These are phyloP conservation scores for Phytopythium aichiense DNA, from an alignment of 352 stramenopile species.

Conservation along the genomic window DNA sequence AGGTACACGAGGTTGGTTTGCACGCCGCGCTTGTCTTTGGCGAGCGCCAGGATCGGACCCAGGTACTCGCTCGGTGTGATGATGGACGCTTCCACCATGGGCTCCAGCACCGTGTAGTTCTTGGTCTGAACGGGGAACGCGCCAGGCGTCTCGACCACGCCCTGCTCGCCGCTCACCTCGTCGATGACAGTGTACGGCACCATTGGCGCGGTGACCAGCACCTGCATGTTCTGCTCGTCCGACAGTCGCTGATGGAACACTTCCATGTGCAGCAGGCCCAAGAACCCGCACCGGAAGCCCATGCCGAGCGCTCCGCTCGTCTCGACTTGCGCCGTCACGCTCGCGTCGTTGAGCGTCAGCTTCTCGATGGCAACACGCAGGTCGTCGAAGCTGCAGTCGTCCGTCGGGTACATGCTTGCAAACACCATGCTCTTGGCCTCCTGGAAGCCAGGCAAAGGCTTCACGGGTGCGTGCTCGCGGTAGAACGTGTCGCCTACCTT, in stretches of 20 bases:
- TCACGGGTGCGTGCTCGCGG: slow-evolving; percentile 53
- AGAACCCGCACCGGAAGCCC: slow-evolving; percentile 96
- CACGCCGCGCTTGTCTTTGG: slow-evolving; percentile 88
- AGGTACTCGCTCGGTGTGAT: slow-evolving; percentile 95
- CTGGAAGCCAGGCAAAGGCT: slow-evolving; percentile 76
- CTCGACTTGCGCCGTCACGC: slow-evolving; percentile 95
- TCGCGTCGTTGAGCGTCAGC: slow-evolving; percentile 97
- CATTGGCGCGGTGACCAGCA: slow-evolving; percentile 98
- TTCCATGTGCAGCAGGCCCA: slow-evolving; percentile 98
- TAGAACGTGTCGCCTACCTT: slow-evolving; percentile 90
- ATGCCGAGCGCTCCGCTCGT: slow-evolving; percentile 92
- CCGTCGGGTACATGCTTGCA: slow-evolving; percentile 97
- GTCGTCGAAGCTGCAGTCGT: slow-evolving; percentile 95
- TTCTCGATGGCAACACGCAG: slow-evolving; percentile 94
- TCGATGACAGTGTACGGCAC: slow-evolving; percentile 95
- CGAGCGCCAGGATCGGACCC: slow-evolving; percentile 92
- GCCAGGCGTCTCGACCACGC: slow-evolving; percentile 67
- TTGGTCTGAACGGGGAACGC: slow-evolving; percentile 82
- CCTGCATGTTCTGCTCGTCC: slow-evolving; percentile 97
- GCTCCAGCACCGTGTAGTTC: slow-evolving; percentile 90
- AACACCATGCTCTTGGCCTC: slow-evolving; percentile 96
- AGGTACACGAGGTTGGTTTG: slow-evolving; percentile 94
- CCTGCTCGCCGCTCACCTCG: slow-evolving; percentile 26
- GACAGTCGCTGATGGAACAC: slow-evolving; percentile 97
- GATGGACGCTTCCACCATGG: slow-evolving; percentile 96